Conservation (phyloP, 495 filamentous ascomycete genomes). For the Beverwykella pulmonaria region DNA sequence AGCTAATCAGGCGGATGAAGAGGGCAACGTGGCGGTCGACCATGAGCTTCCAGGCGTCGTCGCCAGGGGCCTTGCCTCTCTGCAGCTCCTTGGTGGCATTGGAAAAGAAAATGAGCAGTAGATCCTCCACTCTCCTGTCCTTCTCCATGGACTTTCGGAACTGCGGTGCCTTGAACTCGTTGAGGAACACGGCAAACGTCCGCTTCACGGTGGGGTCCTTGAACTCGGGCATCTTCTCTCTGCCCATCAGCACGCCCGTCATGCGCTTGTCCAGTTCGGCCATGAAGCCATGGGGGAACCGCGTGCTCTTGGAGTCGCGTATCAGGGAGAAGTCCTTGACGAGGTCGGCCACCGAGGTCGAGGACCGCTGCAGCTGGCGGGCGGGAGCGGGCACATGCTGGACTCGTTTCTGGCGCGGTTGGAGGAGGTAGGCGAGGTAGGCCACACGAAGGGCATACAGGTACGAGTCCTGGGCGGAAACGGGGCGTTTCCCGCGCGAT, state of each 20-base stretch:
- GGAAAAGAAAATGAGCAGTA: constrained; percentile 85
- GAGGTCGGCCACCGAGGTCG: constrained; percentile 71
- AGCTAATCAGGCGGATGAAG: constrained; percentile 84
- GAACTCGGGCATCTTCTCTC: constrained; percentile 75
- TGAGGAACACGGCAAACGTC: constrained; percentile 79
- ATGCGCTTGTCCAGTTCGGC: constrained; percentile 68
- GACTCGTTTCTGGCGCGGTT: constrained; percentile 82
- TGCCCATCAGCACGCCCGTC: constrained; percentile 67
- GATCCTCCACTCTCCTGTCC: constrained; percentile 88
- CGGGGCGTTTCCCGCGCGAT: constrained; percentile 51
- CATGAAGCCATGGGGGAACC: constrained; percentile 79
- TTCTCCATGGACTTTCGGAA: constrained; percentile 84
- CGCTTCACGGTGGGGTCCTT: constrained; percentile 75
- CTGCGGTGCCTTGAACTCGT: constrained; percentile 69
- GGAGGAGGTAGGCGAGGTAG: constrained; percentile 89
- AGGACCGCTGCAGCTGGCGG: constrained; percentile 59
- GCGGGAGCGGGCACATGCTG: constrained; percentile 73
- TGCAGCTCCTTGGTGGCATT: constrained; percentile 87
- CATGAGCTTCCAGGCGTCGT: constrained; percentile 89
- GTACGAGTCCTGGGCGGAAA: constrained; percentile 76
- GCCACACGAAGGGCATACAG: constrained; percentile 87
- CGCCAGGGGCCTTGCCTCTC: constrained; percentile 77
- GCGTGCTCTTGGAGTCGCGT: constrained; percentile 73
- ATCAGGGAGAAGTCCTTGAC: constrained; percentile 76
- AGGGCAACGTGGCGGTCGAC: constrained; percentile 94